phyloP scores from a whole-genome alignment of 2,329 filamentous ascomycete species.

The Aplosporella prunicola region DNA sequence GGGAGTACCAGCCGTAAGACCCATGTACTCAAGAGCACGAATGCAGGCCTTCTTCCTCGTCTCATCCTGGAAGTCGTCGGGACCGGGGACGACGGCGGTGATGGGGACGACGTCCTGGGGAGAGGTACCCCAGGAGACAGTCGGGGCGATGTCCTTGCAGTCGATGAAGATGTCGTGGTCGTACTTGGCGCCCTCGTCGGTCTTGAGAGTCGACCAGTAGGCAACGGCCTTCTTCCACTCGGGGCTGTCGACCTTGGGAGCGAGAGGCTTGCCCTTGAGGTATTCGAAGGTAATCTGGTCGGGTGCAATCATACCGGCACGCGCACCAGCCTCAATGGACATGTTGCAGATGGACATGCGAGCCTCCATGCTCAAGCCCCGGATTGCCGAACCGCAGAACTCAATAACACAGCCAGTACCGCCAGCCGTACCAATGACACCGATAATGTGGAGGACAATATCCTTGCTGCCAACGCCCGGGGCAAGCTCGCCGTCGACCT shows the following conservation, averaged over 20 bases:
- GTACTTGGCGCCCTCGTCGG: constrained; percentile 80
- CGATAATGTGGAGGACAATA: constrained; percentile 85
- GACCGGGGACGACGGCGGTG: constrained; percentile 79
- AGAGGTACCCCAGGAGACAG: constrained; percentile 92
- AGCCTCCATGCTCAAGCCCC: constrained; percentile 84
- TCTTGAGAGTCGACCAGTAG: constrained; percentile 81
- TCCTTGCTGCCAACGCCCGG: constrained; percentile 96
- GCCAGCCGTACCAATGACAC: constrained; percentile 86
- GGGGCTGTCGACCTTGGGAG: constrained; percentile 70
- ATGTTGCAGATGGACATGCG: constrained; percentile 99
- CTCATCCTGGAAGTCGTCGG: constrained; percentile 73
- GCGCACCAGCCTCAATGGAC: constrained; percentile 92
- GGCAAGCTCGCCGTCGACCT: constrained; percentile 82
- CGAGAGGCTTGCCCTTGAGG: constrained; percentile 80
- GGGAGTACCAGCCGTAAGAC: constrained; percentile 70
- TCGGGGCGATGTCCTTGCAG: constrained; percentile 85
- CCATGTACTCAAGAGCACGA: constrained; percentile 93
- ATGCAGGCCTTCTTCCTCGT: constrained; percentile 70
- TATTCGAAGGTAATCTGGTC: constrained; percentile 93
- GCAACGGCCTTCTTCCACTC: constrained; percentile 83
- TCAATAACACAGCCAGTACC: constrained; percentile 93
- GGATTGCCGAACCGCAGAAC: constrained; percentile 92
- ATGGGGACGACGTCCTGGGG: constrained; percentile 96
- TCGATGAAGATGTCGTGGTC: constrained; percentile 86
- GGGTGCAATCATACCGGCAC: constrained; percentile 93